Base-by-base conservation (phyloP, 1,139 yeast species). In the Pichia sp. region DNA sequence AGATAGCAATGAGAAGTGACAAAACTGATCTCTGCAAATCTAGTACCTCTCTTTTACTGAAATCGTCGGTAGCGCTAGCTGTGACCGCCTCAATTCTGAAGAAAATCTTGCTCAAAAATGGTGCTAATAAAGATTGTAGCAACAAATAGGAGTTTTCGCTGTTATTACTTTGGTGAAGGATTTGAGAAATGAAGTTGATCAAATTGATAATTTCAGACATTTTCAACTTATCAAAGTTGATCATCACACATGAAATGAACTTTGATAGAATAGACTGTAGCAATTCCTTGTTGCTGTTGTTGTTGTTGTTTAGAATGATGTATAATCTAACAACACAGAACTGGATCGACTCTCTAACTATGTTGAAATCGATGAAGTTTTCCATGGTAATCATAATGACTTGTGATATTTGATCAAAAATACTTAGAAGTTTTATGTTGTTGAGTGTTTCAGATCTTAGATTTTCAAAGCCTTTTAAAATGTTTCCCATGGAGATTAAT, bases 271-370 rank as follows among this genome's bases (percentile, higher is more conserved):
- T 87, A 49, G 69, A 70, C 45, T 83, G 75, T 57, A 84, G 74
- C 13, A 72, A 72, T 36, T 75, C 74, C 4, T 43, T 47, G 23
- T 11, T 36, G 11, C 49, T 51, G 55, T 55, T 53, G 3, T 59
- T 50, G 48, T 66, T 67, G 31, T 15, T 38, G 31, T 63, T 60
- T 60, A 92, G 74, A 40, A 92, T 76, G 23, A 96, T 90, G 54
- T 90, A 85, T 59, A 95, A 78, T 59, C 98, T 80, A 4, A 97
- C 89, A 71, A 92, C 85, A 26, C 96, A 82, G 69, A 88, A 89
- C 63, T 97, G 79, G 1, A 95, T 78, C 4, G 97, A 86, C 61
- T 90, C 97, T 66, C 99, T 80, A 52, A 93, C 82, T 31, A 77
- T 76, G 66, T 86, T 90, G 59, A 77, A 78, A 51, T 81, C 78